A percentile compares a stretch with the other conserved stretches of the same genome.
phyloP scores from a whole-genome alignment of 768 basidiomycete species.

The Trametes sanguinea region DNA sequence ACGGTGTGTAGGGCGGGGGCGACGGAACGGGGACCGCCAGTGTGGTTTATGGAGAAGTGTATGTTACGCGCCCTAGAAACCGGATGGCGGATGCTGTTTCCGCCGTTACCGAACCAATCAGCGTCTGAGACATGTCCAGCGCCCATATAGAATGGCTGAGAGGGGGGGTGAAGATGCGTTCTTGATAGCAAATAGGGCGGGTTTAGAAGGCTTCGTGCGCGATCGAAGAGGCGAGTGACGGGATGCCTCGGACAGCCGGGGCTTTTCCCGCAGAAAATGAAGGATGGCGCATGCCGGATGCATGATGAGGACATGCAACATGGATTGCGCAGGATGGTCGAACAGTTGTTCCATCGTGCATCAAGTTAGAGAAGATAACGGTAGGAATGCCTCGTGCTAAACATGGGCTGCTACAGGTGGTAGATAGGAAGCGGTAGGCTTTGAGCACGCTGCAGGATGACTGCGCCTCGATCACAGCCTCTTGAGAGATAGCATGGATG shows the following conservation, averaged over 20 bases:
- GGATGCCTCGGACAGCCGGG: background rate
- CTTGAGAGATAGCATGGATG: too few species aligned
- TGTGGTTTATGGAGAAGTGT: background rate
- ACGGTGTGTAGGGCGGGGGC: constrained; percentile 3
- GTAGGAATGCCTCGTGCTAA: too few species aligned
- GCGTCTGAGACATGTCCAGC: background rate
- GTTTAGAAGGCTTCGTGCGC: constrained; percentile 3
- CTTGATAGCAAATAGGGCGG: background rate
- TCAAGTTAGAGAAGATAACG: background rate
- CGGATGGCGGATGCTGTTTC: background rate
- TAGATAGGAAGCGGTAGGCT: too few species aligned
- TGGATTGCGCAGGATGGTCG: background rate
- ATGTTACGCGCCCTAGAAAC: constrained; percentile 15
- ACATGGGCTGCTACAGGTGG: too few species aligned
- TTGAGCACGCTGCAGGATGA: too few species aligned
- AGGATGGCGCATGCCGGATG: background rate
- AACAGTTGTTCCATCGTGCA: background rate
- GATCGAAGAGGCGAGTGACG: background rate
- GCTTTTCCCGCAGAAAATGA: background rate
- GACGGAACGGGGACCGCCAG: background rate
- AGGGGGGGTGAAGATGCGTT: background rate
- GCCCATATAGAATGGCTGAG: background rate
- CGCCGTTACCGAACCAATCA: constrained; percentile 8
- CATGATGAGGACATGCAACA: constrained; percentile 5
- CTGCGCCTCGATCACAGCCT: too few species aligned